Evolutionary conservation across 495 filamentous ascomycete species (phyloP).

Genomic region (Aspergillus mulundensis): DNA sequence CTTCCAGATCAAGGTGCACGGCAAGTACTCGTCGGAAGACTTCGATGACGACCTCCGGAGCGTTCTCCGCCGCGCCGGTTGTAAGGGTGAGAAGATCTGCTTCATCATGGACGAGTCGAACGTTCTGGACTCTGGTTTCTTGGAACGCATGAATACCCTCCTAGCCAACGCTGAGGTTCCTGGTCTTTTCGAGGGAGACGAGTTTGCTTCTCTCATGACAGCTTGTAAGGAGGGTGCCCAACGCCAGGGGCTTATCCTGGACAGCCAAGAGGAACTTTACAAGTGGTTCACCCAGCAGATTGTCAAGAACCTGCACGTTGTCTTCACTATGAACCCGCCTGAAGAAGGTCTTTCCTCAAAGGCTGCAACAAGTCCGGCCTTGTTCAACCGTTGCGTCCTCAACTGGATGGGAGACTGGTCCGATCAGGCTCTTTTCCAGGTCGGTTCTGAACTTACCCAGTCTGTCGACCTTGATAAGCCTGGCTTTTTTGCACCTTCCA

Average conservation of each 20-base stretch:
- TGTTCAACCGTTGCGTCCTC: constrained; percentile 98
- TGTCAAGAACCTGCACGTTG: constrained; percentile 96
- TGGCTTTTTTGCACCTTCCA: constrained; percentile 82
- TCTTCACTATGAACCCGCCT: constrained; percentile 99
- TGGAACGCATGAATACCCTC: constrained; percentile 98
- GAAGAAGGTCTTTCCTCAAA: constrained; percentile 92
- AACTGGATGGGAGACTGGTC: constrained; percentile 99
- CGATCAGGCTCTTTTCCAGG: constrained; percentile 97
- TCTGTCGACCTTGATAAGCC: constrained; percentile 89
- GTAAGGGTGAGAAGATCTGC: constrained; percentile 98
- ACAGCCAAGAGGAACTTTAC: constrained; percentile 97
- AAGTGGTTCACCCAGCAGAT: constrained; percentile 99
- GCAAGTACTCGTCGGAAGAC: constrained; percentile 96
- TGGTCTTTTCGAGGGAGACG: constrained; percentile 95
- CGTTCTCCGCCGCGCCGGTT: constrained; percentile 88
- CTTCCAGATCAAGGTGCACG: constrained; percentile 99
- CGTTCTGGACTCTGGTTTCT: constrained; percentile 94
- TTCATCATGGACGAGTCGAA: constrained; percentile 99
- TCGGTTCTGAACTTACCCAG: constrained; percentile 91
- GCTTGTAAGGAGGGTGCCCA: constrained; percentile 97
- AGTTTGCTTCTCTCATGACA: constrained; percentile 94
- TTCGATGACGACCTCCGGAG: constrained; percentile 96
- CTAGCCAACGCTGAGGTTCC: constrained; percentile 98
- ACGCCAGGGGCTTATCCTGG: constrained; percentile 87
- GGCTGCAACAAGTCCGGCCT: constrained; percentile 90